Evolutionary conservation across 2,329 filamentous ascomycete species (phyloP), one percentile per base, ranked within the genome.

Genomic region (Phyllosticta citribraziliensis): DNA sequence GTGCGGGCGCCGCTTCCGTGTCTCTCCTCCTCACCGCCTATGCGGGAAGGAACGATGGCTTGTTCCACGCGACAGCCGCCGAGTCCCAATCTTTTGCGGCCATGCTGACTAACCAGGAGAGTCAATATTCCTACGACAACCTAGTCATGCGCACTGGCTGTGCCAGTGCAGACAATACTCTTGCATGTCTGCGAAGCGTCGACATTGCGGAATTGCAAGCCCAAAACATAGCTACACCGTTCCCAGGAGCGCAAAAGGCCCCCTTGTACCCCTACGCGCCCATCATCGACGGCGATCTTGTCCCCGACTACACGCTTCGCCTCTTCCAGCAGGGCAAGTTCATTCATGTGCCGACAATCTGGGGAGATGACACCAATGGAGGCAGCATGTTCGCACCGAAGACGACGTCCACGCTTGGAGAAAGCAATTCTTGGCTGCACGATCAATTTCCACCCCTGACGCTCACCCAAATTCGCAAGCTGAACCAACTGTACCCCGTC

Each of bases 371-470:
- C 70, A 84, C 82, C 3, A 84, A 89, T 70, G 86, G 86, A 71
- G 87, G 86, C 40, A 87, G 85, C 0, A 71, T 80, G 4, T 88
- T 87, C 68, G 79, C 81, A 0, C 83, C 84, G 0, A 68, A 70
- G 20, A 72, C 69, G 30, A 80, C 82, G 1, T 73, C 75, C 50
- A 82, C 75, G 22, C 67, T 78, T 2, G 71, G 68, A 1, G 72
- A 82, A 30, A 80, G 80, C 66, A 76, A 85, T 67, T 71, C 69
- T 2, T 88, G 86, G 67, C 70, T 88, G 2, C 75, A 78, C 54
- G 71, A 79, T 61, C 81, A 88, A 64, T 88, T 83, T 64, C 82
- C 84, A 0, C 75, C 74, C 25, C 71, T 89, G 12, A 81, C 77
- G 0, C 63, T 73, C 1, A 63, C 70, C 1, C 80, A 87, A 55